These are phyloP conservation scores for Seminavis robusta DNA, from an alignment of 108 stramenopile species.

Conservation along the genomic window DNA sequence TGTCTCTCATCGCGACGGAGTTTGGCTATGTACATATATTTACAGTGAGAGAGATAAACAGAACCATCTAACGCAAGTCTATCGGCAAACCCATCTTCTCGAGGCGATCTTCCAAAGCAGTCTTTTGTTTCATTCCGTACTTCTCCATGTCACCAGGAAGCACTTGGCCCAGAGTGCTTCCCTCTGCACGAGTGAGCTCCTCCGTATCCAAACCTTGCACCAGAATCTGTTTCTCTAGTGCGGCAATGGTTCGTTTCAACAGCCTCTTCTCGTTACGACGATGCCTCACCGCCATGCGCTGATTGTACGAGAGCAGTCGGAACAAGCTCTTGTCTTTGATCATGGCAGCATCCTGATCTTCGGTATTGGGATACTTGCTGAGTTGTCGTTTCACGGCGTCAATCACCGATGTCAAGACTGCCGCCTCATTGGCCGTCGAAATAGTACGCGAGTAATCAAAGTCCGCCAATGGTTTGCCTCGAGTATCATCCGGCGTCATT, in stretches of 20 bases:
- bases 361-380: slow-evolving; percentile 81
- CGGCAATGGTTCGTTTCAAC: slow-evolving; percentile 86
- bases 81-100: slow-evolving; percentile 88
- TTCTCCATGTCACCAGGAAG: slow-evolving; percentile 67
- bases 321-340: slow-evolving; percentile 84
- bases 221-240: slow-evolving; percentile 75
- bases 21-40: background rate
- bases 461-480: slow-evolving; percentile 64
- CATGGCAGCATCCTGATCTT: slow-evolving; percentile 83
- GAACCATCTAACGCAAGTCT: slow-evolving; percentile 70
- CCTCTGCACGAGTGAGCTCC: slow-evolving; percentile 69
- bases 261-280: slow-evolving; percentile 88
- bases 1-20: no score
- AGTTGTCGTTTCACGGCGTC: slow-evolving; percentile 83
- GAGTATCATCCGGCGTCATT: slow-evolving; percentile 89
- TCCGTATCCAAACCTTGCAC: slow-evolving; percentile 74
- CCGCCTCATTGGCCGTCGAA: slow-evolving; percentile 88
- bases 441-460: slow-evolving; percentile 86
- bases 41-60: background rate
- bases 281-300: slow-evolving; percentile 88
- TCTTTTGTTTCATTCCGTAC: slow-evolving; percentile 69
- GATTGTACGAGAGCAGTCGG: slow-evolving; percentile 73
- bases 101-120: slow-evolving; percentile 77
- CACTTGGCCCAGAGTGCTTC: slow-evolving; percentile 75
- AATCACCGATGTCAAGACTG: slow-evolving; percentile 79